Evolutionary conservation across 257 asterid species (phyloP).

Genomic region (Capsicum baccatum): DNA sequence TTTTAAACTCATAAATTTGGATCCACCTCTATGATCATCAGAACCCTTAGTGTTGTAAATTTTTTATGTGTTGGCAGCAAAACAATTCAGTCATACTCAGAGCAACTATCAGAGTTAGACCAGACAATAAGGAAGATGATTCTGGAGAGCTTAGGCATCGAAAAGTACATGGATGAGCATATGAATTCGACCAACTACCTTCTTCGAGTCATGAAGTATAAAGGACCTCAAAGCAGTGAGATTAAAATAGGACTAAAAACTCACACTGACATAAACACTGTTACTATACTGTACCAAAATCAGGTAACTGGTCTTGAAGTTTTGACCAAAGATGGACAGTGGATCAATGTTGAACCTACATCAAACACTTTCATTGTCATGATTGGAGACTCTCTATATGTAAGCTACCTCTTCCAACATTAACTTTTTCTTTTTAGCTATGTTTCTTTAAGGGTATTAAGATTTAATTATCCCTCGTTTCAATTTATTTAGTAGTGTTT

Average conservation of each 20-base stretch:
- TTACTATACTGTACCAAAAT: conserved; percentile 49
- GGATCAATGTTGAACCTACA: conserved; percentile 54
- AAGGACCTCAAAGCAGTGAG: conserved; percentile 45
- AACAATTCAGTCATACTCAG: conserved; percentile 37
- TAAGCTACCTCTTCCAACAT: conserved; percentile 33
- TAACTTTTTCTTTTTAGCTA: not conserved
- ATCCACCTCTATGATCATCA: too few species aligned
- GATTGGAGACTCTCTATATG: conserved; percentile 56
- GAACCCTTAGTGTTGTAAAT: too few species aligned
- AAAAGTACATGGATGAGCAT: conserved; percentile 59
- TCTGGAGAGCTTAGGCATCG: conserved; percentile 50
- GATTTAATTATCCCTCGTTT: too few species aligned
- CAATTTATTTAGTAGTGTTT: too few species aligned
- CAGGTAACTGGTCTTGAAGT: conserved; percentile 50
- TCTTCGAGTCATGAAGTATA: conserved; percentile 56
- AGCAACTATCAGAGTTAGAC: conserved; percentile 51
- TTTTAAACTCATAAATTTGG: too few species aligned
- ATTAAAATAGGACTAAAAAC: conserved; percentile 46
- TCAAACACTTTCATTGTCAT: conserved; percentile 49
- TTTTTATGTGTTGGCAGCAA: conserved; percentile 38
- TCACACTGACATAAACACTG: conserved; percentile 57
- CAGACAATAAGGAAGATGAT: conserved; percentile 52
- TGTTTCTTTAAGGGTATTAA: too few species aligned
- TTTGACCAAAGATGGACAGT: conserved; percentile 51
- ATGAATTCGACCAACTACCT: conserved; percentile 51